Base-by-base conservation (phyloP, 495 filamentous ascomycete species). In the Talaromyces adpressus region DNA sequence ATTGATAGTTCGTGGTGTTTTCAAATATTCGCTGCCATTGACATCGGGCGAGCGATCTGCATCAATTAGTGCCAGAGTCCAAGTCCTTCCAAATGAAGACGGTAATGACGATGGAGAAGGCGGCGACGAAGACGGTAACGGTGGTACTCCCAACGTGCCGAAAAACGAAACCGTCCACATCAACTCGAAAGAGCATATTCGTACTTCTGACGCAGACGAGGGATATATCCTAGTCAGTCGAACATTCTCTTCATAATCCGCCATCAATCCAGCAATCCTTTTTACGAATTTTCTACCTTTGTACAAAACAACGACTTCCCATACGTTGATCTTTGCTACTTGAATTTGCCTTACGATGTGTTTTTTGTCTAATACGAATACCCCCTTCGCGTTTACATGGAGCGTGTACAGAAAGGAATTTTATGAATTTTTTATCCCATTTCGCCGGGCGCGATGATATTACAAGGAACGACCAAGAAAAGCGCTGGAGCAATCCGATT, bases 21-120 rank as follows among this genome's bases (percentile, higher is more conserved):
- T 98, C 68, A 91, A 90, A 71, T 98, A 98, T 69, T 87, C 89
- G 30, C 79, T 97, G 20, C 94, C 94, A 11, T 79, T 98, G 59
- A 93, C 84, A 68, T 87, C 87, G 36, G 84, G 83, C 45, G 79
- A 85, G 57, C 79, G 86, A 65, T 82, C 80, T 0, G 79, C 78
- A 5, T 77, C 79, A 12, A 78, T 87, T 62, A 81, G 79, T 58
- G 78, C 77, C 16, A 84, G 72, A 56, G 71, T 85, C 36, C 71
- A 77, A 57, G 81, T 86, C 22, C 70, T 79, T 8, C 82, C 84
- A 3, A 77, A 84, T 52, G 72, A 77, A 9, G 79, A 72, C 16
- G 68, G 65, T 14, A 77, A 83, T 49, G 73, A 76, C 16, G 79
- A 71, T 18, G 67, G 64, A 20, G 60, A 67, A 53, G 47, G 29